Evolutionary conservation across 305 asterid genomes (phyloP), one percentile per base, ranked within the genome.

Genomic region (Fraxinus greggii): DNA sequence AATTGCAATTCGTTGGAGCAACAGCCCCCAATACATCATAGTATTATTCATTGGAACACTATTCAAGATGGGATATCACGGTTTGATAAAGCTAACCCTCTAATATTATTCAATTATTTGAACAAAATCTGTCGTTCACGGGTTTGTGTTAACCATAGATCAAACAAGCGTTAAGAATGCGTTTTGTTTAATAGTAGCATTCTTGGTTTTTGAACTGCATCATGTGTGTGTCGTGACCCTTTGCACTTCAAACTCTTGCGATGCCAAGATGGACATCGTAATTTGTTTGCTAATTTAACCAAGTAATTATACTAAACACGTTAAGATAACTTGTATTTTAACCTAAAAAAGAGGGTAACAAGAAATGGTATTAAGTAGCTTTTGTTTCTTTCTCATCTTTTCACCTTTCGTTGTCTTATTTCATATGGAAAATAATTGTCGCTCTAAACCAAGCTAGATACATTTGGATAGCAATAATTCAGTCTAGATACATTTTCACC

Each of bases 401-500:
- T 65, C 72, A 26, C 72, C 72, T 65, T 24, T 48, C 21, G n/a
- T 24, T 65, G n/a, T 65, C 35, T 42, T 42, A n/a, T 24, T 75
- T 42, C 19, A 42, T 0, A 12, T 13, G 79, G 24, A 83, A 31
- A 73, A 51, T 48, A 74, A 78, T 83, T 24, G 26, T 70, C 17
- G 84, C 72, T 77, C 9, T 26, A 73, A 70, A 81, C 63, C 67
- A 13, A 6, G 56, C 84, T 38, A 79, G 73, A 79, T 86, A 76
- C 89, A 79, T 81, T 21, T 17, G 4, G 42, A 42, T 21, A 72
- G 28, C 69, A 35, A 31, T 31, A 13, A 13, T 29, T 70, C 13
- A 17, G 75, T 17, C 42, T 70, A 29, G 5, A 70, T 31, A 17
- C 40, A 70, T 70, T 70, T 70, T 70, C 42, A 65, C 17, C 35